Base-by-base conservation (phyloP, 208 protist species). In the Naegleria lovaniensis region DNA sequence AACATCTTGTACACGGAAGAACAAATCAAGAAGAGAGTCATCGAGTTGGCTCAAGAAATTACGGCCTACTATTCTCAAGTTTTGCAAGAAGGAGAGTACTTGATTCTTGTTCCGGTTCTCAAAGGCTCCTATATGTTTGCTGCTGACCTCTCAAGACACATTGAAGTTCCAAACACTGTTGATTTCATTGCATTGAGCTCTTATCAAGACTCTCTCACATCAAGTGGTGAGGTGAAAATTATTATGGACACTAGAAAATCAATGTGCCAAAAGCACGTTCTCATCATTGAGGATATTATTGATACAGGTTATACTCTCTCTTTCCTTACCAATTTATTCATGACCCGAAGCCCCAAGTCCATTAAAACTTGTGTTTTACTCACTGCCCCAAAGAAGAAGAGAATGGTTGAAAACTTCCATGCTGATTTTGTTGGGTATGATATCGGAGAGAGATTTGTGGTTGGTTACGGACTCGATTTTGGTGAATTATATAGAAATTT, bases 391-490 rank as follows among this genome's bases (percentile, higher is more conserved):
- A 94, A 95, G 25, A 92, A 96, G 22, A 94, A 95, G 88, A 91
- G 95, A 88, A 83, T 33, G 25, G 93, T 95, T 86, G 52, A 93
- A 19, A 92, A 38, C 43, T 43, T 51, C 38, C 4, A 93, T 16
- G 55, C 83, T 40, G 95, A 98, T 90, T 98, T 96, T 92, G 89
- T 93, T 19, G 94, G 97, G 38, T 92, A 94, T 67, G 91, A 83
- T 36, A 93, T 98, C 25, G 29, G 95, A 2, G 95, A 97, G 83
- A 79, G 94, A 90, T 98, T 96, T 91, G 96, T 98, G 43, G 92
- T 98, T 85, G 96, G 96, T 85, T 98, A 98, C 91, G 96, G 96
- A 33, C 96, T 98, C 90, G 96, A 98, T 92, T 96, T 97, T 79
- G 96, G 97, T 90, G 96, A 97, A 79, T 93, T 95, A 15, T 97